Evolutionary conservation across 164 flowering plant species (phyloP).

Genomic region (Houttuynia cordata): DNA sequence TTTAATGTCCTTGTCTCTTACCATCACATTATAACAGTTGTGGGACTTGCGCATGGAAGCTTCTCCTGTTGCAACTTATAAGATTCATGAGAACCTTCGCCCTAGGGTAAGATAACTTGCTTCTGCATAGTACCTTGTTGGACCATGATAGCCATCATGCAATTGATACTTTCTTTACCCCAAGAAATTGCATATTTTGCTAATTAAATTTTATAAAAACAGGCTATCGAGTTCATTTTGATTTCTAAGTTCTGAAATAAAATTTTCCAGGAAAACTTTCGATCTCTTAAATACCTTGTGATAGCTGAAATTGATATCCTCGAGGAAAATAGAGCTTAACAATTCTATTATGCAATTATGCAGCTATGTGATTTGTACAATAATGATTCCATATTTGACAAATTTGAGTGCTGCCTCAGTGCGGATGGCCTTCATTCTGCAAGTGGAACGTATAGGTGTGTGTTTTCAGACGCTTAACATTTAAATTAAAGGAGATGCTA

Average conservation of each 20-base stretch:
- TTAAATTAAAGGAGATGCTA: not conserved
- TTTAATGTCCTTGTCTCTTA: not conserved
- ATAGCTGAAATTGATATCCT: not conserved
- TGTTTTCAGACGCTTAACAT: not conserved
- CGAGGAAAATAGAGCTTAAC: slow-evolving; percentile 1
- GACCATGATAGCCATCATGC: not conserved
- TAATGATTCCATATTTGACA: slow-evolving; percentile 94
- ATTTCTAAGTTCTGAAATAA: not conserved
- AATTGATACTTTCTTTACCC: not conserved
- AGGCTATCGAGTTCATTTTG: not conserved
- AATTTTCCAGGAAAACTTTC: not conserved
- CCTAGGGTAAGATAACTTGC: slow-evolving; percentile 41
- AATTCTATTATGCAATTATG: slow-evolving; percentile 3
- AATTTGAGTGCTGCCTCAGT: slow-evolving; percentile 94
- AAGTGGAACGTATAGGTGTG: slow-evolving; percentile 90
- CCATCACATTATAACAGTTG: slow-evolving; percentile 28
- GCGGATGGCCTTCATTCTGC: slow-evolving; percentile 87
- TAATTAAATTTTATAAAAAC: not conserved
- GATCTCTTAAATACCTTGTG: not conserved
- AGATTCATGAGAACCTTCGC: slow-evolving; percentile 61
- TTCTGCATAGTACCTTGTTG: not conserved
- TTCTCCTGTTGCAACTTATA: slow-evolving; percentile 52
- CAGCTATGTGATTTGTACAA: slow-evolving; percentile 93
- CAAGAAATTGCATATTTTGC: not conserved
- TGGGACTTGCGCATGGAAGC: slow-evolving; percentile 74